These are phyloP conservation scores for Selaginella moellendorffii DNA, from an alignment of 75 land plant genomes.

Conservation along the genomic window DNA sequence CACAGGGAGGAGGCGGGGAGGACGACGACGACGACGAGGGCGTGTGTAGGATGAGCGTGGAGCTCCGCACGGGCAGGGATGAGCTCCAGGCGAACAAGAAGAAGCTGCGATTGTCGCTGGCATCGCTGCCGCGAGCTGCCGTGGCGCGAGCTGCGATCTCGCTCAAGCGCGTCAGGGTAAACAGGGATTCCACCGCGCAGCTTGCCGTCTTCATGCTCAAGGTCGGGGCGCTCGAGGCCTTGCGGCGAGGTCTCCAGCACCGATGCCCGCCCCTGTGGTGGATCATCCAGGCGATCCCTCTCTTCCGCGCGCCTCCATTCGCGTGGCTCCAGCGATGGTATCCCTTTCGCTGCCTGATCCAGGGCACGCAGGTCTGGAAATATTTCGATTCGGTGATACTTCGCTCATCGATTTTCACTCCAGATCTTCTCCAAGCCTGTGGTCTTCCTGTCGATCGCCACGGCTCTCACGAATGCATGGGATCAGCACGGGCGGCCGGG, in stretches of 20 bases:
- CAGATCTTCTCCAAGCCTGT: slow-evolving; percentile 61
- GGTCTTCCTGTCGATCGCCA: slow-evolving; percentile 50
- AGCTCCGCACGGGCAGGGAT: background rate
- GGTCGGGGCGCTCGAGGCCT: slow-evolving; percentile 51
- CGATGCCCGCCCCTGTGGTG: slow-evolving; percentile 43
- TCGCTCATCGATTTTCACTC: background rate
- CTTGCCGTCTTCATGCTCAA: slow-evolving; percentile 40
- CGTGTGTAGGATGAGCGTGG: background rate
- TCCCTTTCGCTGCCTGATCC: slow-evolving; percentile 30
- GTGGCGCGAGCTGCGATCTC: slow-evolving; percentile 13
- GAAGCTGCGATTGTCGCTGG: background rate
- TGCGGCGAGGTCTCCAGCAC: slow-evolving; percentile 41
- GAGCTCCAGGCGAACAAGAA: background rate
- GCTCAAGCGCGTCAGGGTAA: slow-evolving; percentile 15
- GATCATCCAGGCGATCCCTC: slow-evolving; percentile 40
- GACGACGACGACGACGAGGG: background rate
- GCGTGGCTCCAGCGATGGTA: slow-evolving; percentile 51
- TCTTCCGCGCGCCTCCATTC: slow-evolving; percentile 46
- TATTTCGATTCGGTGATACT: no score
- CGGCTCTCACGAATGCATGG: slow-evolving; percentile 35
- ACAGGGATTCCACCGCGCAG: slow-evolving; percentile 18
- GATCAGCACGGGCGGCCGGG: background rate
- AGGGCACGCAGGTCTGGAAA: slow-evolving; percentile 46
- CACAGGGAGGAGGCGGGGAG: no score
- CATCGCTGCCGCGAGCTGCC: slow-evolving; percentile 20